Evolutionary conservation across 345 rosid genomes (phyloP).

Genomic region (Citrus maxima): DNA sequence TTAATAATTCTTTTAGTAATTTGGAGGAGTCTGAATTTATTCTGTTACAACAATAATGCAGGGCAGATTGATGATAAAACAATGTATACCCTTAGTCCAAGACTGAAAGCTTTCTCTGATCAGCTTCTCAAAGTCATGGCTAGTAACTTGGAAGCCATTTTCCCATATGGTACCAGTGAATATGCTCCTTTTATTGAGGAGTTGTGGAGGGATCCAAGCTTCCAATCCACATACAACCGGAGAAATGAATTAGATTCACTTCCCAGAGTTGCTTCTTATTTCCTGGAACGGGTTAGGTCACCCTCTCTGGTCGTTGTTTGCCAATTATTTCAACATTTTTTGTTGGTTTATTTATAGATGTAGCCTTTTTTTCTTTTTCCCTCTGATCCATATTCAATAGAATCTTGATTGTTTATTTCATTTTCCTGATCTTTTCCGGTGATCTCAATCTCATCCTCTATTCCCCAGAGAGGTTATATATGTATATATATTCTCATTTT

Average conservation of each 20-base stretch:
- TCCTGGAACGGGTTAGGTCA: slow-evolving; percentile 68
- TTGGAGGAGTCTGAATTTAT: slow-evolving; percentile 9
- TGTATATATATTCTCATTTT: background rate
- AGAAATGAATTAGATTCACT: slow-evolving; percentile 61
- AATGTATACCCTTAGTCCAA: slow-evolving; percentile 43
- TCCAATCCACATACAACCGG: slow-evolving; percentile 76
- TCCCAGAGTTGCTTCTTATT: slow-evolving; percentile 73
- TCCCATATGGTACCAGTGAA: slow-evolving; percentile 57
- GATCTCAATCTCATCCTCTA: background rate
- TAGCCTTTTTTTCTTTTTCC: background rate
- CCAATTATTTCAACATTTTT: background rate
- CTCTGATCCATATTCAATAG: background rate
- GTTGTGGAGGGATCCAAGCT: slow-evolving; percentile 66
- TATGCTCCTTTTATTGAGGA: slow-evolving; percentile 64
- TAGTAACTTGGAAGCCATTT: slow-evolving; percentile 50
- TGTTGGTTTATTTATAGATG: background rate
- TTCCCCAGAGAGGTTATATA: background rate
- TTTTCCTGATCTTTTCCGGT: background rate
- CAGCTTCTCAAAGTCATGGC: slow-evolving; percentile 65
- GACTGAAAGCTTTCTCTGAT: slow-evolving; percentile 63
- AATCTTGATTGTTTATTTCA: background rate
- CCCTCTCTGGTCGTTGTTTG: slow-evolving; percentile 5
- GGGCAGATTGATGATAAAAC: slow-evolving; percentile 32
- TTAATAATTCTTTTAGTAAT: background rate
- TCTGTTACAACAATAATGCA: slow-evolving; percentile 19